phyloP scores from a whole-genome alignment of 73 alveolate species.

The Paramecium primaurelia region DNA sequence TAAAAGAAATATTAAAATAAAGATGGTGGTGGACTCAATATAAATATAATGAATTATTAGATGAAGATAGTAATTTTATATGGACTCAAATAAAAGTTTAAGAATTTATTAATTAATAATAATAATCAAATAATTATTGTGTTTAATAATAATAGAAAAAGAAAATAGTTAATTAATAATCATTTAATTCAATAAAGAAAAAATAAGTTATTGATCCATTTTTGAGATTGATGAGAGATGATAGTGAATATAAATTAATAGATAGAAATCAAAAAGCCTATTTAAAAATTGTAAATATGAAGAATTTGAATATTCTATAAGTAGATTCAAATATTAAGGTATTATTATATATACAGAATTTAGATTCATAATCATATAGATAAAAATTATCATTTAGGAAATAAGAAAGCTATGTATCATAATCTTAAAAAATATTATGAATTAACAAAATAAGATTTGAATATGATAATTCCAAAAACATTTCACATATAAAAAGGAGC shows the following conservation, averaged over 20 bases:
- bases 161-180: background rate
- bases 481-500: slow-evolving; percentile 58
- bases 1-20: background rate
- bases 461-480: slow-evolving; percentile 35
- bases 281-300: background rate
- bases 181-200: background rate
- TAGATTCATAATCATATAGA: slow-evolving; percentile 62
- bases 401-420: slow-evolving; percentile 53
- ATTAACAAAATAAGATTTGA: slow-evolving; percentile 14
- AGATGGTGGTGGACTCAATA: slow-evolving; percentile 28
- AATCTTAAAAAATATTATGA: slow-evolving; percentile 50
- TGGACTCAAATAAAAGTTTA: slow-evolving; percentile 24
- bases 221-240: slow-evolving; percentile 20
- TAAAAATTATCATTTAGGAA: slow-evolving; percentile 51
- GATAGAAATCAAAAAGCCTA: background rate
- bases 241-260: background rate
- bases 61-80: background rate
- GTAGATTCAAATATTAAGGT: background rate
- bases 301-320: background rate
- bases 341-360: background rate
- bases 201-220: background rate
- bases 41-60: background rate
- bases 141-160: background rate
- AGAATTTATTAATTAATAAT: background rate
- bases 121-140: background rate